phyloP scores from a whole-genome alignment of 2,329 filamentous ascomycete genomes.

The Beauveria bassiana region DNA sequence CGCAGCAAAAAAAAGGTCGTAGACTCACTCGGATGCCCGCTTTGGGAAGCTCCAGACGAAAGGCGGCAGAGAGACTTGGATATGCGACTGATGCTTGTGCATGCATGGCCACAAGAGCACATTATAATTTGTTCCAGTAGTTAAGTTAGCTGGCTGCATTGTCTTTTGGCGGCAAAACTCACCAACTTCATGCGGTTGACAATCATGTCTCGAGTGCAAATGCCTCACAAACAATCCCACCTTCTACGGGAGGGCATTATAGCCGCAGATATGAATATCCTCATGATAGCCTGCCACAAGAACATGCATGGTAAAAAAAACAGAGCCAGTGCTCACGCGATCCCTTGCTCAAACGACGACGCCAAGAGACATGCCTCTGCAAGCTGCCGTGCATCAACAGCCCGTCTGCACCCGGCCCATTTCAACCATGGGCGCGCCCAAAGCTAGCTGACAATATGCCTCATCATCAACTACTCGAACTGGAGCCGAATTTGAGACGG shows the following conservation, averaged over 20 bases:
- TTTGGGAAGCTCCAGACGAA: slow-evolving; percentile 6
- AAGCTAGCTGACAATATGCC: neutral
- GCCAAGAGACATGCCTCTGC: neutral
- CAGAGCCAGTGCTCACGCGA: neutral
- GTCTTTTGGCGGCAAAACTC: neutral
- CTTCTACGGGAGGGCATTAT: too few relatives aligned
- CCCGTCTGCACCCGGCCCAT: neutral
- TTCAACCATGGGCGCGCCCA: neutral
- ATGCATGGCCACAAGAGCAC: neutral
- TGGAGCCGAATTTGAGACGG: neutral
- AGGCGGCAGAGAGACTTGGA: too few relatives aligned
- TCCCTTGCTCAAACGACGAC: neutral
- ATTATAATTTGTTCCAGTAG: neutral
- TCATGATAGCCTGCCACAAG: too few relatives aligned
- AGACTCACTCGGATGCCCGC: neutral
- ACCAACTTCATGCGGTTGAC: neutral
- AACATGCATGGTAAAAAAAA: too few relatives aligned
- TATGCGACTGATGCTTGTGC: neutral
- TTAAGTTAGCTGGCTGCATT: neutral
- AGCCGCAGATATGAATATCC: too few relatives aligned
- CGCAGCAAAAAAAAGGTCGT: neutral
- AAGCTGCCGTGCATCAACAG: neutral
- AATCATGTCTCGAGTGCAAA: too few relatives aligned
- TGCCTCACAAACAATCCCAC: too few relatives aligned
- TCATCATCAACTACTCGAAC: neutral